These are phyloP conservation scores for Raphanus hybrid DNA, from an alignment of 441 rosid genomes.

Conservation along the genomic window DNA sequence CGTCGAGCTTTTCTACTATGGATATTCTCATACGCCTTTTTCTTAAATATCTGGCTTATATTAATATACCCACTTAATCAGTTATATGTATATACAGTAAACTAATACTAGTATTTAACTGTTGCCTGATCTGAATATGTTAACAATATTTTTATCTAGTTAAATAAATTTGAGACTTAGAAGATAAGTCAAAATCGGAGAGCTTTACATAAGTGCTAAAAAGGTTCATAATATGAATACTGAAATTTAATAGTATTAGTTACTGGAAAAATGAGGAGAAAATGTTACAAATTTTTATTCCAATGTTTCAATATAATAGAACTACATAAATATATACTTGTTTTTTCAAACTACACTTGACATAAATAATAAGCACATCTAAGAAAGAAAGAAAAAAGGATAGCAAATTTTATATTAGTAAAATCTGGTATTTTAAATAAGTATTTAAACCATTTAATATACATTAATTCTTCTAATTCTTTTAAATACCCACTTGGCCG, in stretches of 20 bases:
- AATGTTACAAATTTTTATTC: not conserved
- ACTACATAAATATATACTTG: not conserved
- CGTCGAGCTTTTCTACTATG: not conserved
- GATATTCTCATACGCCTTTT: not conserved
- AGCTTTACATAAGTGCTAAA: constrained; percentile 8
- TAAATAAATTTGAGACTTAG: not conserved
- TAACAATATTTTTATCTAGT: not conserved
- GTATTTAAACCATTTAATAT: not conserved
- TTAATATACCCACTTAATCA: not conserved
- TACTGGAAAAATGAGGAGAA: not conserved
- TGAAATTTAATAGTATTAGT: not conserved
- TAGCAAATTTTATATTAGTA: not conserved
- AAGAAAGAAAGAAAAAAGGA: not conserved
- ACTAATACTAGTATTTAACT: not conserved
- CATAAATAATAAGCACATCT: not conserved
- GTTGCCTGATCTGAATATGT: not conserved
- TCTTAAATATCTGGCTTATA: not conserved
- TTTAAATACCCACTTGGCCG: not conserved
- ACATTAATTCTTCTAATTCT: not conserved
- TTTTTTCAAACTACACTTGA: not conserved
- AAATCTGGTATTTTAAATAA: not conserved
- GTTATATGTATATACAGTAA: not conserved
- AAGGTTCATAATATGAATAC: not conserved
- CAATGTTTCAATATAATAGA: not conserved
- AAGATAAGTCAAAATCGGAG: constrained; percentile 18